Evolutionary conservation across 1,284 basidiomycete species (phyloP), one percentile per base, ranked within the genome.

Genomic region (Ceratobasidium sp.): DNA sequence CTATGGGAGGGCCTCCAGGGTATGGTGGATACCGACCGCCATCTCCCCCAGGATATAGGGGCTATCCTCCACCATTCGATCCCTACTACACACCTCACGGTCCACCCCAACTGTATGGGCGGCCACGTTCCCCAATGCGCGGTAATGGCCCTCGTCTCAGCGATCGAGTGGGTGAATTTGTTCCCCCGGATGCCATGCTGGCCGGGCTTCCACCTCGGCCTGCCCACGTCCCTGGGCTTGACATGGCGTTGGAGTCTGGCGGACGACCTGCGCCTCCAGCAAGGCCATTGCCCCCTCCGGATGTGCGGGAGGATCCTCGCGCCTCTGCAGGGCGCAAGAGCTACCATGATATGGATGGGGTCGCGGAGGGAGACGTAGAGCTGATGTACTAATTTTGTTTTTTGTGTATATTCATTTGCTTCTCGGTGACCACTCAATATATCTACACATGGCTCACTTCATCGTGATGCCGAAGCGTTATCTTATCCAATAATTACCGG

Each of bases 301-400:
- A 93, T 81, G 92, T 89, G 40, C 92, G 92, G 80, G 92, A 93
- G 79, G 91, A 93, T 79, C 91, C 91, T n/a, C 82, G 91, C 69
- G 91, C 91, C n/a, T 87, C 88, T 48, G 89, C 89, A 44, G 91
- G 92, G 30, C 88, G 86, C 82, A 86, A 91, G 80, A 92, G 91
- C 81, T 93, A 93, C 78, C 89, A 93, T 78, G 92, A 93, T 79
- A 92, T 93, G 89, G 91, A 93, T 81, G 81, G 90, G 78, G 92
- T 93, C 75, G 91, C 91, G 40, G 91, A 93, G 84, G 91, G 92
- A 25, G 91, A 93, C 78, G 87, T 93, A 74, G 91, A 78, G 72
- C 64, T 78, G 71, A 76, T 73, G 61, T 78, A 78, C 70, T 78
- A 72, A 77, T 71, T 53, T 53, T 28, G 25, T 38, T 61, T 61